phyloP scores from a whole-genome alignment of 257 asterid species.

The Solanum lycopersicoides region DNA sequence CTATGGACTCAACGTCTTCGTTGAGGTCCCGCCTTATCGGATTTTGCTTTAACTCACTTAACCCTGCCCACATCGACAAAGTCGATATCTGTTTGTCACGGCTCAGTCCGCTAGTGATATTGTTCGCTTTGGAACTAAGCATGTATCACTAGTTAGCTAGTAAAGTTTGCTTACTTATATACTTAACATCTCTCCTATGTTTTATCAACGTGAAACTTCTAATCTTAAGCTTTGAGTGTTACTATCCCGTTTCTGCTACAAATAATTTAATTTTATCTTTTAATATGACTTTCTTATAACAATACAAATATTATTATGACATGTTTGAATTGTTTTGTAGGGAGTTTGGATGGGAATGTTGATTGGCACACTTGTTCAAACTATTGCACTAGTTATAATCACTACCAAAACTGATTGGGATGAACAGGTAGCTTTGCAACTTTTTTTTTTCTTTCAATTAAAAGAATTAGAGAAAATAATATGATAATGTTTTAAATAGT shows the following conservation, averaged over 20 bases:
- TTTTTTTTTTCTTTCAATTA: neutral
- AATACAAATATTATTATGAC: too few relatives aligned
- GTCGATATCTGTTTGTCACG: neutral
- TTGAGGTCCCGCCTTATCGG: too few relatives aligned
- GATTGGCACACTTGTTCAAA: conserved; percentile 42
- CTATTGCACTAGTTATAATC: conserved; percentile 25
- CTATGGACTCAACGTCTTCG: too few relatives aligned
- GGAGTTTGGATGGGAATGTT: conserved; percentile 77
- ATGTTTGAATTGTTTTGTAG: conserved; percentile 6
- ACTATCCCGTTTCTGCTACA: fast-evolving
- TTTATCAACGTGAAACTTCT: too few relatives aligned
- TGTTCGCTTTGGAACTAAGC: fast-evolving
- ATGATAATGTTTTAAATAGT: too few relatives aligned
- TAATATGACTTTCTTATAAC: neutral
- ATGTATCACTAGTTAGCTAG: neutral
- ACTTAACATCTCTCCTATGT: too few relatives aligned
- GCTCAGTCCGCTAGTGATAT: neutral
- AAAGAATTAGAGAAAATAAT: too few relatives aligned
- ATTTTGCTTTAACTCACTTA: too few relatives aligned
- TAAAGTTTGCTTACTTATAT: neutral
- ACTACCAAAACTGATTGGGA: conserved; percentile 58
- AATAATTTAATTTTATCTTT: neutral
- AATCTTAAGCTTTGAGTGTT: neutral
- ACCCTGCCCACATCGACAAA: too few relatives aligned
- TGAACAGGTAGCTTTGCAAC: conserved; percentile 18